Base-by-base conservation (phyloP, 2,329 filamentous ascomycete species). In the Didymella sp. region DNA sequence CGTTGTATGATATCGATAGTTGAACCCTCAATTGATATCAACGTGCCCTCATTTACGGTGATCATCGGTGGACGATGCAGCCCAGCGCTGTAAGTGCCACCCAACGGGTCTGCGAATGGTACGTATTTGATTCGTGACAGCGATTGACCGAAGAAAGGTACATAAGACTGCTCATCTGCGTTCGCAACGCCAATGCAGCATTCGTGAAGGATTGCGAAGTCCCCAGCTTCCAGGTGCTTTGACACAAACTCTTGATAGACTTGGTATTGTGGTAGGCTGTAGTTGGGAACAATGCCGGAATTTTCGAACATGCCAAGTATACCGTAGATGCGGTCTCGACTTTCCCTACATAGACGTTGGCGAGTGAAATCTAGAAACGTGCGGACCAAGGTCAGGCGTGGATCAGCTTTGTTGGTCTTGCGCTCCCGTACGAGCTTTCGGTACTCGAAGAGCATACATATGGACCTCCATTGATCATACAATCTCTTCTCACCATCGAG, bases 271-370 rank as follows among this genome's bases (percentile, higher is more conserved):
- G 55, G 22, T 3, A 49, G 21, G 8, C n/a, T 33, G 21, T 58
- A 58, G 4, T 58, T 17, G 8, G 55, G 49, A 7, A 35, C 7
- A 12, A 58, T 41, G 17, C 25, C 11, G 44, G 30, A n/a, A 19
- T 41, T 13, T 11, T 49, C 21, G 8, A 45, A 52, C 19, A 53
- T 49, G 6, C 55, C 55, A 15, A 58, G 44, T 9, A 58, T 33
- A 13, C 55, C 33, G 27, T 58, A 58, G 27, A 58, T 53, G 8
- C 55, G 55, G 44, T 58, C 55, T 11, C 55, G 55, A 28, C 49
- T 53, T 17, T 58, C 55, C 17, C 30, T 58, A 37, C 55, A 58
- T 1, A 49, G 12, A 12, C 55, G 48, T 21, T 47, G 40, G 17
- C 55, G 49, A 3, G 55, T 58, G 2, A 58, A 44, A 21, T 58